phyloP scores from a whole-genome alignment of 345 rosid species.

The Populus euphratica region DNA sequence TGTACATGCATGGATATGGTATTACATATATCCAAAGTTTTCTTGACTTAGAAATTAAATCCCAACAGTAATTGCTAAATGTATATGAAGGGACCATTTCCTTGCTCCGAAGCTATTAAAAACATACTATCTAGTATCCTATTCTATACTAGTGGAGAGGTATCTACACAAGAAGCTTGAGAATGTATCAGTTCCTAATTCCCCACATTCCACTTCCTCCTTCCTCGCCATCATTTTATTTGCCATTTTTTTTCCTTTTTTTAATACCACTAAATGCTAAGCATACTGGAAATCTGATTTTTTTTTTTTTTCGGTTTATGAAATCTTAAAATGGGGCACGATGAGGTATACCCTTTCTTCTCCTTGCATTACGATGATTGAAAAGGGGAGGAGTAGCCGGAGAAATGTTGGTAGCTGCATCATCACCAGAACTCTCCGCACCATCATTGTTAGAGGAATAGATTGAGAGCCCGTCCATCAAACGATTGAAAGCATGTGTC shows the following conservation, averaged over 20 bases:
- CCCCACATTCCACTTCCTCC: neutral
- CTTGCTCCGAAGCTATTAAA: conserved; percentile 8
- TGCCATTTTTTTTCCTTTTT: neutral
- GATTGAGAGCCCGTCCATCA: conserved; percentile 54
- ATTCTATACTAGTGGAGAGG: neutral
- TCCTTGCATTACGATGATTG: conserved; percentile 62
- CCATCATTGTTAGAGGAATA: conserved; percentile 32
- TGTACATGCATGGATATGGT: conserved; percentile 9
- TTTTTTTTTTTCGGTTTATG: neutral
- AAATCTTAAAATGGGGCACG: conserved; percentile 54
- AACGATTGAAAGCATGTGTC: conserved; percentile 53
- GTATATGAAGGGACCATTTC: neutral
- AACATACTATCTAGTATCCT: neutral
- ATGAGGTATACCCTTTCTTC: conserved; percentile 80
- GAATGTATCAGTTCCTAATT: neutral
- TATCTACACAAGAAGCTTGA: conserved; percentile 12
- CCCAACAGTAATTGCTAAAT: conserved; percentile 3
- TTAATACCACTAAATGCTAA: neutral
- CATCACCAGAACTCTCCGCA: conserved; percentile 63
- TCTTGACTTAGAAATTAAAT: neutral
- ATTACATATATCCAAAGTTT: conserved; percentile 6
- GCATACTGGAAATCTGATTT: neutral
- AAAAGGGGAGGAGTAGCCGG: conserved; percentile 58
- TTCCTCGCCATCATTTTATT: neutral
- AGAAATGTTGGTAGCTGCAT: conserved; percentile 43